phyloP scores from a whole-genome alignment of 805 yeast species.

The Metschnikowia gelsemii region DNA sequence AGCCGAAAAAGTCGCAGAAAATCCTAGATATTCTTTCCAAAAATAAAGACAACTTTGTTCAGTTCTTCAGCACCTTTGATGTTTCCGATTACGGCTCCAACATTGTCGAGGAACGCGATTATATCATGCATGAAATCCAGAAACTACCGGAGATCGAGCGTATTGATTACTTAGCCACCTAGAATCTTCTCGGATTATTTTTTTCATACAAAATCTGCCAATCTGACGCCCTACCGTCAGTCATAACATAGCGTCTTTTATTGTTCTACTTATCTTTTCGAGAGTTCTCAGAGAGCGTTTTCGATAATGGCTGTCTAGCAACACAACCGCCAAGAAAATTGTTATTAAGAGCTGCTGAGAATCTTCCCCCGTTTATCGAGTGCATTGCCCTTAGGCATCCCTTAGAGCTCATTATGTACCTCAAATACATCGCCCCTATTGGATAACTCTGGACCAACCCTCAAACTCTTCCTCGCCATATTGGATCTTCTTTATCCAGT shows the following conservation, averaged over 20 bases:
- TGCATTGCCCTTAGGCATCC: too few relatives aligned
- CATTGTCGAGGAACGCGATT: slow-evolving; percentile 77
- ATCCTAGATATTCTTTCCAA: slow-evolving; percentile 79
- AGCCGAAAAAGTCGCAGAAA: slow-evolving; percentile 82
- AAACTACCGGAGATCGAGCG: slow-evolving; percentile 61
- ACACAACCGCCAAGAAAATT: too few relatives aligned
- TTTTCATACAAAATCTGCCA: not conserved
- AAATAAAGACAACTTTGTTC: slow-evolving; percentile 73
- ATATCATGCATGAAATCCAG: slow-evolving; percentile 71
- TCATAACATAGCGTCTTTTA: too few relatives aligned
- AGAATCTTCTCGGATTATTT: not conserved
- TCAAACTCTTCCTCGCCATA: slow-evolving; percentile 78
- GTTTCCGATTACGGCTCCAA: slow-evolving; percentile 61
- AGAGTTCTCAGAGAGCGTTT: too few relatives aligned
- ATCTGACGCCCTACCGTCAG: not conserved
- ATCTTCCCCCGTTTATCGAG: too few relatives aligned
- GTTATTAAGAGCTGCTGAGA: too few relatives aligned
- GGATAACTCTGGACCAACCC: slow-evolving; percentile 47
- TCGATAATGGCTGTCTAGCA: too few relatives aligned
- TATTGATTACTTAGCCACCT: slow-evolving; percentile 8
- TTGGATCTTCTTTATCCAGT: slow-evolving; percentile 88
- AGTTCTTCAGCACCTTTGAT: slow-evolving; percentile 65
- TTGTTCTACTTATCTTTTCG: too few relatives aligned
- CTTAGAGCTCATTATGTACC: too few relatives aligned
- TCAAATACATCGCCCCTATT: slow-evolving; percentile 14